A percentile compares a stretch with the other conserved stretches of the same genome.
These are phyloP conservation scores for Glarea lozoyensis DNA, from an alignment of 495 filamentous ascomycete genomes.

Conservation along the genomic window DNA sequence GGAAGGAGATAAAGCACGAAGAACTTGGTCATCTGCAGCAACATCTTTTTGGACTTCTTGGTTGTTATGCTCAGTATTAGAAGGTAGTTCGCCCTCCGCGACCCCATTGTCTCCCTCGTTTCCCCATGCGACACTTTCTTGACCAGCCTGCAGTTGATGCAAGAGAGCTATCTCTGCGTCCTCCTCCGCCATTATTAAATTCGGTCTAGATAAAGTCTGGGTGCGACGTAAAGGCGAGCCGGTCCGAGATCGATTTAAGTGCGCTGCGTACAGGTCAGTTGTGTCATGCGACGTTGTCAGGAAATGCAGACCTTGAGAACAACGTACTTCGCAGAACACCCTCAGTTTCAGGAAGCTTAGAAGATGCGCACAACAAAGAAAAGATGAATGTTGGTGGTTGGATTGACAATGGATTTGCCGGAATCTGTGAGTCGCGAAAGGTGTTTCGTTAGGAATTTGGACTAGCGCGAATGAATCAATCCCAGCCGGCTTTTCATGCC, in stretches of 20 bases:
- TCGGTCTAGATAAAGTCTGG: neutral
- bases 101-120: slow-evolving; percentile 31
- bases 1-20: slow-evolving; percentile 35
- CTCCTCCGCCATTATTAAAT: slow-evolving; percentile 44
- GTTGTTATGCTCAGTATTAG: slow-evolving; percentile 46
- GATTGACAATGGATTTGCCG: too few species aligned
- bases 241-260: too few species aligned
- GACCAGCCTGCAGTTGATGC: slow-evolving; percentile 21
- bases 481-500: too few species aligned
- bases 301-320: neutral
- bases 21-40: slow-evolving; percentile 31
- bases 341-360: too few species aligned
- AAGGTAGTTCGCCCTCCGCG: slow-evolving; percentile 35
- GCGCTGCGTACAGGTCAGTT: too few species aligned
- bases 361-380: too few species aligned
- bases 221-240: neutral
- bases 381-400: too few species aligned
- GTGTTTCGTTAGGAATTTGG: too few species aligned
- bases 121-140: slow-evolving; percentile 44
- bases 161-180: slow-evolving; percentile 54
- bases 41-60: slow-evolving; percentile 29
- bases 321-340: too few species aligned
- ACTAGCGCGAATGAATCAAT: too few species aligned
- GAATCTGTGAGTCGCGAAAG: too few species aligned
- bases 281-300: neutral